phyloP scores from a whole-genome alignment of 2,329 filamentous ascomycete genomes.

The Trichophyton verrucosum region DNA sequence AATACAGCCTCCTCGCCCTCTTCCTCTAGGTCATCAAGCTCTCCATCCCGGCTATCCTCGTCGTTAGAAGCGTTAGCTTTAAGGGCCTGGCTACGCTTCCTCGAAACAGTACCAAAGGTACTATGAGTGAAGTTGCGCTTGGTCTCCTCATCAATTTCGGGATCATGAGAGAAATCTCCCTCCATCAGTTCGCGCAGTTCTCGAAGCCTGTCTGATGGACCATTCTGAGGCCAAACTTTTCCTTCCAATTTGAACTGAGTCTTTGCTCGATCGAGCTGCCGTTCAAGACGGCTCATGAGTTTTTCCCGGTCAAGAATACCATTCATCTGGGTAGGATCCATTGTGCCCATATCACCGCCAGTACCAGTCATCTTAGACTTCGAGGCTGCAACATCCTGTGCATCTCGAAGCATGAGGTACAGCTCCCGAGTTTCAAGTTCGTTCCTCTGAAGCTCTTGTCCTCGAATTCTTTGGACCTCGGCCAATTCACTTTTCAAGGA shows the following conservation, averaged over 20 bases:
- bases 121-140: conserved; percentile 56
- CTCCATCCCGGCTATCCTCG: conserved; percentile 30
- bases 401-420: conserved; percentile 95
- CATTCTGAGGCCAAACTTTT: conserved; percentile 74
- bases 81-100: conserved; percentile 38
- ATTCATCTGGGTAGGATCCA: conserved; percentile 65
- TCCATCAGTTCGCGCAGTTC: conserved; percentile 95
- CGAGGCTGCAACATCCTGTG: conserved; percentile 87
- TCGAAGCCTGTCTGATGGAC: conserved; percentile 81
- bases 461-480: conserved; percentile 70
- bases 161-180: conserved; percentile 38
- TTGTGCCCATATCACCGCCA: conserved; percentile 43
- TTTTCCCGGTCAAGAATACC: conserved; percentile 87
- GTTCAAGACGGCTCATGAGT: conserved; percentile 86
- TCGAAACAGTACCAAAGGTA: conserved; percentile 59
- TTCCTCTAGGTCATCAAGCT: conserved; percentile 44
- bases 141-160: conserved; percentile 42
- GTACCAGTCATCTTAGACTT: conserved; percentile 51
- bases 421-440: conserved; percentile 92
- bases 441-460: conserved; percentile 84
- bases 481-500: conserved; percentile 80
- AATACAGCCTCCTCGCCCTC: conserved; percentile 53
- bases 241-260: conserved; percentile 96
- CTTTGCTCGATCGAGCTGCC: conserved; percentile 91
- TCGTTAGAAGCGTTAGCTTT: conserved; percentile 26